A percentile compares a stretch with the other conserved stretches of the same genome.
These are phyloP conservation scores for Sphagnum contortum DNA, from an alignment of 225 moss, liverwort and hornwort species.

Conservation along the genomic window DNA sequence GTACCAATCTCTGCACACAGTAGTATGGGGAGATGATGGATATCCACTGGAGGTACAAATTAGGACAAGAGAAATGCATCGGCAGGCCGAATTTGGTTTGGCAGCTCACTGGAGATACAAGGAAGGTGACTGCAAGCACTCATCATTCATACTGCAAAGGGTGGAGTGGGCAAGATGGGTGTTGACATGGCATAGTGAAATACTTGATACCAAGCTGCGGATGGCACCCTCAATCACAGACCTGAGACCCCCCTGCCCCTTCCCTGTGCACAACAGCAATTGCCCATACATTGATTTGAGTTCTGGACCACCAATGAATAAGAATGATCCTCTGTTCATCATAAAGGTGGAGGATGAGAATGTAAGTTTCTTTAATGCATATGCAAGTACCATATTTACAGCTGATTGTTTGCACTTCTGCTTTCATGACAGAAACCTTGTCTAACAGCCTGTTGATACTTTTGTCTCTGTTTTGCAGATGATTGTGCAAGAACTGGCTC, in stretches of 20 bases:
- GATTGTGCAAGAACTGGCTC: constrained; percentile 66
- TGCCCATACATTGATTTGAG: constrained; percentile 56
- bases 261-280: constrained; percentile 57
- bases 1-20: constrained; percentile 81
- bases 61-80: constrained; percentile 85
- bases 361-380: constrained; percentile 26
- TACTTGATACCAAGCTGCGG: constrained; percentile 77
- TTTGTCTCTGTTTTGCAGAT: constrained; percentile 33
- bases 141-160: constrained; percentile 66
- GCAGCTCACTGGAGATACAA: constrained; percentile 98
- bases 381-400: too few relatives aligned
- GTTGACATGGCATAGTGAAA: constrained; percentile 90
- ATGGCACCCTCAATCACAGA: constrained; percentile 53
- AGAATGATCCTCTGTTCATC: constrained; percentile 76
- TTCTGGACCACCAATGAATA: constrained; percentile 36
- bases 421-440: background rate
- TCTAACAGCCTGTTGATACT: background rate
- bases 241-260: constrained; percentile 79
- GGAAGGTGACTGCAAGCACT: constrained; percentile 66
- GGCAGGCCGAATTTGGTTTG: constrained; percentile 87
- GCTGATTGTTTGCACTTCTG: too few relatives aligned
- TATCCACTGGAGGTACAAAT: constrained; percentile 89
- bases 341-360: constrained; percentile 75
- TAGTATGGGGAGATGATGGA: constrained; percentile 69
- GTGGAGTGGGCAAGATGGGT: constrained; percentile 99